A percentile compares a stretch with the other conserved stretches of the same genome.
phyloP scores from a whole-genome alignment of 352 stramenopile genomes.

The Globisporangium emineosum region DNA sequence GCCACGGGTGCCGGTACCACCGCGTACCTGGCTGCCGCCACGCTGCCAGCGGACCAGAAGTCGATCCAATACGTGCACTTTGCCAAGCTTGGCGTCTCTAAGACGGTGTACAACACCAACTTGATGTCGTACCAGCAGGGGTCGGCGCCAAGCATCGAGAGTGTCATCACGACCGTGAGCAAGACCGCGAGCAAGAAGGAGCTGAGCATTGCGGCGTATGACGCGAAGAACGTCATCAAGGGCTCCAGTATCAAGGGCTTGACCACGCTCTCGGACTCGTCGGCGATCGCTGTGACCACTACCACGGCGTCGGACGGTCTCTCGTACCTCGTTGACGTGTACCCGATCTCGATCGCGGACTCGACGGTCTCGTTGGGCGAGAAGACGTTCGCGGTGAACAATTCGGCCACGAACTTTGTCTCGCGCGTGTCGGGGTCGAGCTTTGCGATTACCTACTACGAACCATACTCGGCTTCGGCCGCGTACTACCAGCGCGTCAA shows the following conservation, averaged over 20 bases:
- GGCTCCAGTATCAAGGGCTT: conserved; percentile 57
- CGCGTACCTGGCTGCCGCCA: conserved; percentile 53
- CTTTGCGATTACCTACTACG: conserved; percentile 69
- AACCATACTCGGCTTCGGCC: conserved; percentile 43
- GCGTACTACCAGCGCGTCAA: conserved; percentile 58
- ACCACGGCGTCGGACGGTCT: conserved; percentile 37
- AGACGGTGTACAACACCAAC: conserved; percentile 44
- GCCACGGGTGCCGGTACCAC: conserved; percentile 62
- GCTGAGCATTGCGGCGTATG: conserved; percentile 35
- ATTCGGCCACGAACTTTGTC: conserved; percentile 66
- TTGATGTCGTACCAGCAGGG: conserved; percentile 62
- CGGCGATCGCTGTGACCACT: conserved; percentile 49
- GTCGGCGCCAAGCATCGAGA: conserved; percentile 30
- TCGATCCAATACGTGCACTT: conserved; percentile 58
- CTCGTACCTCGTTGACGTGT: conserved; percentile 39
- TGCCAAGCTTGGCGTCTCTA: conserved; percentile 42
- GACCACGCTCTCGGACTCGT: conserved; percentile 57
- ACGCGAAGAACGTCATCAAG: conserved; percentile 46
- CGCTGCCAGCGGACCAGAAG: conserved; percentile 45
- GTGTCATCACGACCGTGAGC: conserved; percentile 52
- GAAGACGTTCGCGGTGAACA: conserved; percentile 48
- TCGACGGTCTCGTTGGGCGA: conserved; percentile 37
- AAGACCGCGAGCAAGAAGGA: conserved; percentile 43
- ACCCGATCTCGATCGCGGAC: conserved; percentile 47
- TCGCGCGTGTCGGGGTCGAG: conserved; percentile 54